Percentiles rank a stretch among this genome's conserved stretches.
Conservation (phyloP, 164 flowering plant species). For the Magnolia changhungtana region DNA sequence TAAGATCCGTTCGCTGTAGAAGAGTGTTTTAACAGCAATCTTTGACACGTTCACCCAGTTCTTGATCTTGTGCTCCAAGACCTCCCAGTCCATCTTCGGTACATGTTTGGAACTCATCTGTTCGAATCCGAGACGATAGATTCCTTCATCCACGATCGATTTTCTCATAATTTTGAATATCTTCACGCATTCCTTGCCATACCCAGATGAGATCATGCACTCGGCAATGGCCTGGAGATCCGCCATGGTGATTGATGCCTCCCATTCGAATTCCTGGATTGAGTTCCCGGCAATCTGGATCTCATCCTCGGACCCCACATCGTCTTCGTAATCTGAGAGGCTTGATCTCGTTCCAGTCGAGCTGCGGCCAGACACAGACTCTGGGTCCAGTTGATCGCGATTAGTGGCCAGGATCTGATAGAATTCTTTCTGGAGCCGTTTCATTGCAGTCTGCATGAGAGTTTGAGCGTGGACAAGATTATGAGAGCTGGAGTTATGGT, state of each 20-base stretch:
- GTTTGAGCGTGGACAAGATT: conserved; percentile 38
- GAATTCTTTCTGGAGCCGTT: conserved; percentile 63
- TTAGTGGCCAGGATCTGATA: conserved; percentile 56
- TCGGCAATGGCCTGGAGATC: no score
- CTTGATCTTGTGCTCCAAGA: conserved; percentile 45
- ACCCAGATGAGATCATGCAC: no score
- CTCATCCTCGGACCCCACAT: no score
- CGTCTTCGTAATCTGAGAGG: no score
- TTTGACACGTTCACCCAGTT: conserved; percentile 57
- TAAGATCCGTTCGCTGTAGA: conserved; percentile 59
- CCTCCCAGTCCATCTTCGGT: conserved; percentile 54
- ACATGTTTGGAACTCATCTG: conserved; percentile 25
- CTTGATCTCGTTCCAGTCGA: conserved; percentile 32
- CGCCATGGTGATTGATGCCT: no score
- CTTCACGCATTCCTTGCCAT: no score
- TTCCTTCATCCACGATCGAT: conserved; percentile 63
- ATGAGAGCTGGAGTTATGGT: conserved; percentile 25
- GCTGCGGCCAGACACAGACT: conserved; percentile 47
- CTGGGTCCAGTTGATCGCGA: conserved; percentile 61
- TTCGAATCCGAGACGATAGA: conserved; percentile 54
- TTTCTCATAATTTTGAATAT: conserved; percentile 29
- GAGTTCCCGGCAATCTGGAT: no score
- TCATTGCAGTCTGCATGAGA: conserved; percentile 63
- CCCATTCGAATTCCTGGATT: no score
- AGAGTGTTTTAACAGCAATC: conserved; percentile 47